Base-by-base conservation (phyloP, 345 rosid genomes). In the Firmiana major region DNA sequence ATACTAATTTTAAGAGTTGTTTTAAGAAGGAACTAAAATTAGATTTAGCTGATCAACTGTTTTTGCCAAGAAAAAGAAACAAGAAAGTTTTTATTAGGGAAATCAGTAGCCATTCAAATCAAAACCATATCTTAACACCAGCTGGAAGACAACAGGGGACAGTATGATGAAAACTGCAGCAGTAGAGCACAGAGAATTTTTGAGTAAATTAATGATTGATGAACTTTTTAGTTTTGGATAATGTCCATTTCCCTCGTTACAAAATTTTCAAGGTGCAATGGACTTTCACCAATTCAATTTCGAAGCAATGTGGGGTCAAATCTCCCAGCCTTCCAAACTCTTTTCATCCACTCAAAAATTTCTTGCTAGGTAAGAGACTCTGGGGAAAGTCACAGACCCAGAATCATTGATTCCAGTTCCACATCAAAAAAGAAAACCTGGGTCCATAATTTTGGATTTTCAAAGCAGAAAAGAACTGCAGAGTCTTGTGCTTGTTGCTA, bases 271-370 rank as follows among this genome's bases (percentile, higher is more conserved):
- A 54, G n/a, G 11, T n/a, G 3, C 24, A 2, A 54, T 54, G 22
- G 24, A 7, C 11, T 54, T 54, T 54, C 4, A 53, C 10, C 28
- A 7, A 55, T 55, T 49, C 31, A 65, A 63, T 46, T 40, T 64
- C 64, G 63, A 22, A 53, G 66, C 58, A 7, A 53, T 78, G 26
- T 48, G 78, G 81, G 78, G 78, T 1, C 81, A 40, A 63, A 54
- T 22, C 68, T 51, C n/a, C 42, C 40, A 15, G 7, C 21, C 36
- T 49, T 43, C 31, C 38, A 6, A 55, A 21, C 10, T 31, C 72
- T 46, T 46, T 21, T 51, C 80, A 62, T 34, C 74, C 80, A 76
- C 74, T 55, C 58, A 21, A 22, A 46, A 22, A 0, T 21, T 54
- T 24, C 7, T 46, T 58, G 75, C 38, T 9, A 60, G 63, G 36